phyloP scores from a whole-genome alignment of 2,329 filamentous ascomycete species.

The Penicillium sp. region DNA sequence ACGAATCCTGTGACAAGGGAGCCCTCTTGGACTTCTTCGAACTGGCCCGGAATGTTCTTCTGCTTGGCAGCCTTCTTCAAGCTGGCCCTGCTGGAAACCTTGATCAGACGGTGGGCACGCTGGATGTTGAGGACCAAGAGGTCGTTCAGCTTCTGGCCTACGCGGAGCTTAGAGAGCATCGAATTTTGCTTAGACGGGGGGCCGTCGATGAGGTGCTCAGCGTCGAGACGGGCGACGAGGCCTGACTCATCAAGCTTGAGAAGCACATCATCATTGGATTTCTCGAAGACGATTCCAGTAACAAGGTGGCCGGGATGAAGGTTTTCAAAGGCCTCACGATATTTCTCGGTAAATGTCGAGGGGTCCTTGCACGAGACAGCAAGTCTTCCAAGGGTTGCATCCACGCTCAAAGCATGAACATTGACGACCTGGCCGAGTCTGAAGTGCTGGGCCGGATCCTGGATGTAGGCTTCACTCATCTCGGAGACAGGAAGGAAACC shows the following conservation, averaged over 20 bases:
- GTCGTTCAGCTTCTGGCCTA: constrained; percentile 78
- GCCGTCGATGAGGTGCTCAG: constrained; percentile 82
- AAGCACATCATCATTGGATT: constrained; percentile 72
- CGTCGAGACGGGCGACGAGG: constrained; percentile 73
- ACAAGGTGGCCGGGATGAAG: constrained; percentile 73
- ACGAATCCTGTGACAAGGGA: constrained; percentile 75
- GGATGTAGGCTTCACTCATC: constrained; percentile 97
- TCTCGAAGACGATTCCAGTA: constrained; percentile 76
- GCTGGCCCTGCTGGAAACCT: constrained; percentile 79
- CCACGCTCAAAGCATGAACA: constrained; percentile 80
- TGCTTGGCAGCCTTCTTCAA: constrained; percentile 73
- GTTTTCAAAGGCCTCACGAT: constrained; percentile 69
- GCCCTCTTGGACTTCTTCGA: constrained; percentile 71
- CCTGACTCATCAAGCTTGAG: constrained; percentile 73
- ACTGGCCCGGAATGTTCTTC: constrained; percentile 67
- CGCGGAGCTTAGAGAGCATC: constrained; percentile 74
- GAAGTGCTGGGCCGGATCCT: constrained; percentile 87
- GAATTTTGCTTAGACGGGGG: constrained; percentile 74
- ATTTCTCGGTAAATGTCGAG: constrained; percentile 73
- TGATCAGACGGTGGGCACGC: constrained; percentile 70
- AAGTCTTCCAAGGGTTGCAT: constrained; percentile 68
- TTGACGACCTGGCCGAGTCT: constrained; percentile 85
- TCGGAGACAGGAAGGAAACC: constrained; percentile 91
- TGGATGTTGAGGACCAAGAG: constrained; percentile 87
- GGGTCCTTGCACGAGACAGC: constrained; percentile 93